Evolutionary conservation across 768 basidiomycete species (phyloP).

Genomic region (Myochromella boudieri): DNA sequence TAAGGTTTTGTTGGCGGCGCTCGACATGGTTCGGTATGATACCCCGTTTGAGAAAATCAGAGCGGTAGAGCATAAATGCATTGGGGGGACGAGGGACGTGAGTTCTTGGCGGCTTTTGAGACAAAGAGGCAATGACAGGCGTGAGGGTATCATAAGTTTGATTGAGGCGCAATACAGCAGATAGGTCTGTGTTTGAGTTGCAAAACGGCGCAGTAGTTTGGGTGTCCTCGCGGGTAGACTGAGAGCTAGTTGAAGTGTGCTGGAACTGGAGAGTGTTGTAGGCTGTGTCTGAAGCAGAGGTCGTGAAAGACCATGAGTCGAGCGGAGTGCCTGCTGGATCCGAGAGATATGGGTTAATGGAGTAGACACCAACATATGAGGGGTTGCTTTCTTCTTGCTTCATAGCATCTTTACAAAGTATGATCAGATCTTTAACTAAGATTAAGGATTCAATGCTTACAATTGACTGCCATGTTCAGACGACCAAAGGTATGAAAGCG

Average conservation of each 20-base stretch:
- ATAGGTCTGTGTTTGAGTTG: not conserved
- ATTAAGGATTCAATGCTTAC: slow-evolving; percentile 3
- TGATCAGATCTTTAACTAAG: not conserved
- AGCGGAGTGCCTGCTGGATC: not conserved
- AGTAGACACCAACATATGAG: not conserved
- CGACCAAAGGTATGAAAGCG: not conserved
- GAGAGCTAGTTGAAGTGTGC: not conserved
- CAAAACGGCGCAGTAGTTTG: not conserved
- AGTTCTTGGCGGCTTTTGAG: slow-evolving; percentile 10
- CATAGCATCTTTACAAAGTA: slow-evolving; percentile 1
- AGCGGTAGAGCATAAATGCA: slow-evolving; percentile 83
- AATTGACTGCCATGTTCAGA: slow-evolving; percentile 5
- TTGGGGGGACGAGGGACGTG: slow-evolving; percentile 79
- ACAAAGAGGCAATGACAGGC: slow-evolving; percentile 3
- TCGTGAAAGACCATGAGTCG: slow-evolving; percentile 10
- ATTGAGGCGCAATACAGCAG: not conserved
- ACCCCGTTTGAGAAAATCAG: slow-evolving; percentile 53
- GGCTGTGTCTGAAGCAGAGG: not conserved
- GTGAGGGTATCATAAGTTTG: not conserved
- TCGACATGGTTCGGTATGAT: slow-evolving; percentile 50
- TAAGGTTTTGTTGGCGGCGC: slow-evolving; percentile 72
- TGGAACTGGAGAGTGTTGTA: not conserved
- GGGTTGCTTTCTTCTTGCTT: slow-evolving; percentile 11
- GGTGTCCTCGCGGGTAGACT: too few relatives aligned
- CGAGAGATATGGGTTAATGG: slow-evolving; percentile 7